These are phyloP conservation scores for Zygoascus meyerae DNA, from an alignment of 1,139 yeast species.

Conservation along the genomic window DNA sequence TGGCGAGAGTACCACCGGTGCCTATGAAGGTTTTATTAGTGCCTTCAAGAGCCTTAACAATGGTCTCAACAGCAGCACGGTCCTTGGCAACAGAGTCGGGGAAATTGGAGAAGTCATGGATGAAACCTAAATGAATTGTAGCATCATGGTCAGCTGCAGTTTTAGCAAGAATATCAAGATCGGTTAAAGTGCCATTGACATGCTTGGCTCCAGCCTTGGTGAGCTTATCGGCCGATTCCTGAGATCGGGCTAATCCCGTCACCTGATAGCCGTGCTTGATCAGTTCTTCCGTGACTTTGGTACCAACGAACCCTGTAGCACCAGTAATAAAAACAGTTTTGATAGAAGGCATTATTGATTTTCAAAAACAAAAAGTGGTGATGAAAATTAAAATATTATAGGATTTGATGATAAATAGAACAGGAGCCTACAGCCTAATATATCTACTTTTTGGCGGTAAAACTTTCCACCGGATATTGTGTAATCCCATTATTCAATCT, in stretches of 20 bases:
- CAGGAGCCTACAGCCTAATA: no score
- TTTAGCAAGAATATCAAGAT: conserved; percentile 26
- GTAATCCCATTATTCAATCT: no score
- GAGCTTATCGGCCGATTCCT: conserved; percentile 34
- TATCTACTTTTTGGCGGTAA: no score
- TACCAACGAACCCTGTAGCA: conserved; percentile 54
- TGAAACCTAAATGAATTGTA: conserved; percentile 34
- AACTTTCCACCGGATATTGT: no score
- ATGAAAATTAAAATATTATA: no score
- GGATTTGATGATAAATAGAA: no score
- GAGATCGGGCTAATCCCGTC: conserved; percentile 52
- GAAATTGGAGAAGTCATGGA: conserved; percentile 25
- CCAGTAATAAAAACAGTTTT: conserved; percentile 46
- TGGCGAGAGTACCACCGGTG: conserved; percentile 3
- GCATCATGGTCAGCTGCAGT: conserved; percentile 33
- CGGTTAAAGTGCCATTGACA: conserved; percentile 28
- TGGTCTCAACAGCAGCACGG: conserved; percentile 22
- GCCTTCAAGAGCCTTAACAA: conserved; percentile 27
- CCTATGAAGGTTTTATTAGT: conserved; percentile 20
- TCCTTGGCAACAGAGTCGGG: conserved; percentile 21
- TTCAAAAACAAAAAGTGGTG: background rate
- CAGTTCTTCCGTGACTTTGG: conserved; percentile 38
- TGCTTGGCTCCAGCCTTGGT: conserved; percentile 4
- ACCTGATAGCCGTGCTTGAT: conserved; percentile 41
- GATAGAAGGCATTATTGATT: background rate